phyloP scores from a whole-genome alignment of 2,329 filamentous ascomycete species.

The Pseudodiploospora longispora region DNA sequence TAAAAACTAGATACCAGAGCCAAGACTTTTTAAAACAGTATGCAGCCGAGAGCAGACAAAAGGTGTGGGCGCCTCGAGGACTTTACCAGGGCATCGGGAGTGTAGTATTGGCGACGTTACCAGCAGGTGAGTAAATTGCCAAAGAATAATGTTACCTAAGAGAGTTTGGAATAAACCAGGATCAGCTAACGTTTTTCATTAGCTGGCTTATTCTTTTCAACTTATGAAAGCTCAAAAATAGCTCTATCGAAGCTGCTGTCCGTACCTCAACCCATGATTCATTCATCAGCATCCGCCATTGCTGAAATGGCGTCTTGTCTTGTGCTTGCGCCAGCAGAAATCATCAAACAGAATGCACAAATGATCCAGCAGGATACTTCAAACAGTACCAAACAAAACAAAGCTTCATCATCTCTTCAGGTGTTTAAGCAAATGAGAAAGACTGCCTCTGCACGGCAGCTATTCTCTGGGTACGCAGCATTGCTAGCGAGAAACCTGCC shows the following conservation, averaged over 20 bases:
- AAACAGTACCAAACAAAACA: not conserved
- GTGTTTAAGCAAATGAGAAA: slow-evolving; percentile 43
- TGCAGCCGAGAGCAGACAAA: slow-evolving; percentile 45
- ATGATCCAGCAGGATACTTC: slow-evolving; percentile 47
- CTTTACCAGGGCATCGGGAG: slow-evolving; percentile 84
- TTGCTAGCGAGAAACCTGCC: slow-evolving; percentile 77
- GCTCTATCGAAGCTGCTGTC: slow-evolving; percentile 45
- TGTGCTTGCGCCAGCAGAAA: slow-evolving; percentile 80
- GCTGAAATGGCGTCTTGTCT: slow-evolving; percentile 81
- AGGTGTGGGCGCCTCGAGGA: slow-evolving; percentile 54
- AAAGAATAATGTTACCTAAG: not conserved
- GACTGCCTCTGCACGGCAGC: slow-evolving; percentile 47
- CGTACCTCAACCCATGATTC: slow-evolving; percentile 60
- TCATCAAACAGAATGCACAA: slow-evolving; percentile 90
- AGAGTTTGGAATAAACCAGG: not conserved
- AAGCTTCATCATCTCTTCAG: slow-evolving; percentile 35
- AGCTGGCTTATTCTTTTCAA: slow-evolving; percentile 85
- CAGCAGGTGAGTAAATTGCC: slow-evolving; percentile 53
- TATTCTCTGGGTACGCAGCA: slow-evolving; percentile 68
- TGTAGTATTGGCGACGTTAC: slow-evolving; percentile 78
- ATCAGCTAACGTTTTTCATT: not conserved
- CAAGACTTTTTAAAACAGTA: slow-evolving; percentile 65
- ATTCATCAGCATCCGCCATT: slow-evolving; percentile 63
- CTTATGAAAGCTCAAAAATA: slow-evolving; percentile 71
- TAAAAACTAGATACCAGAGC: slow-evolving; percentile 81